phyloP scores from a whole-genome alignment of 106 monocot species.

The Gastrodia elata region DNA sequence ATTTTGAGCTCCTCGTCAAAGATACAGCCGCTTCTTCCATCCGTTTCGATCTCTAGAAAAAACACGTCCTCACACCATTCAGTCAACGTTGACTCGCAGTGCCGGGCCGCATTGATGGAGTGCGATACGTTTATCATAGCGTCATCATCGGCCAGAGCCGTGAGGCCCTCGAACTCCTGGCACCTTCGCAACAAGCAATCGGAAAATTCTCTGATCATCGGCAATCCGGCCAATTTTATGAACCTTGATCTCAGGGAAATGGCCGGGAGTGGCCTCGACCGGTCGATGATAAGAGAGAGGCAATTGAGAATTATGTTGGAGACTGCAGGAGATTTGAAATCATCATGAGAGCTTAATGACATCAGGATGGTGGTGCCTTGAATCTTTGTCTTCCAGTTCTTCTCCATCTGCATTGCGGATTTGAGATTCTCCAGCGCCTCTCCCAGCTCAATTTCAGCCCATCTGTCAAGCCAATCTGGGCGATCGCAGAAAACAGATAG shows the following conservation, averaged over 20 bases:
- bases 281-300: constrained; percentile 48
- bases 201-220: constrained; percentile 42
- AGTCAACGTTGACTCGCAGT: constrained; percentile 43
- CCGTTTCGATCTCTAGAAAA: constrained; percentile 71
- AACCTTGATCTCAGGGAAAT: constrained; percentile 55
- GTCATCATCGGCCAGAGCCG: constrained; percentile 94
- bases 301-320: constrained; percentile 35
- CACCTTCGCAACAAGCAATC: constrained; percentile 59
- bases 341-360: constrained; percentile 51
- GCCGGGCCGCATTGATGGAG: constrained; percentile 66
- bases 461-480: constrained; percentile 84
- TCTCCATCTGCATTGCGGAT: constrained; percentile 46
- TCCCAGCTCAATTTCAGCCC: constrained; percentile 63
- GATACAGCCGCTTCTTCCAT: constrained; percentile 15
- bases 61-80: constrained; percentile 93
- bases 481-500: constrained; percentile 82
- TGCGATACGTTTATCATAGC: constrained; percentile 63
- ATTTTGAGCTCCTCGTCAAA: constrained; percentile 52
- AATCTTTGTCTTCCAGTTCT: constrained; percentile 57
- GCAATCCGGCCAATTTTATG: constrained; percentile 38
- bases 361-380: constrained; percentile 24
- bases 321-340: constrained; percentile 63
- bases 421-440: constrained; percentile 58
- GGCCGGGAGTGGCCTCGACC: constrained; percentile 55
- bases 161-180: constrained; percentile 93